Evolutionary conservation across 2,329 filamentous ascomycete species (phyloP).

Genomic region (Fusarium pseudoanthophilum): DNA sequence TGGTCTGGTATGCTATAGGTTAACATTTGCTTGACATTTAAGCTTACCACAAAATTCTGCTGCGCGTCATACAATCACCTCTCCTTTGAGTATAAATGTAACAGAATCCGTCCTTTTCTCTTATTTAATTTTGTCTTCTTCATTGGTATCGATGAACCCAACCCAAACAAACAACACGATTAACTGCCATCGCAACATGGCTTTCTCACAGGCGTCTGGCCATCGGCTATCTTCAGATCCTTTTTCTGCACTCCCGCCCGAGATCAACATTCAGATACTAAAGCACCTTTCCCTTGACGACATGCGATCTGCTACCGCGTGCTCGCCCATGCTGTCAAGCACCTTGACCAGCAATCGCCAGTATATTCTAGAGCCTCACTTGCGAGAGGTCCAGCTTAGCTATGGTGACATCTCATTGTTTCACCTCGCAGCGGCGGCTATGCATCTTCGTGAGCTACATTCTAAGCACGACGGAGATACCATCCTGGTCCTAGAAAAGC

Average conservation of each 20-base stretch:
- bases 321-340: neutral
- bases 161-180: neutral
- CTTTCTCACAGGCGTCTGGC: neutral
- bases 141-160: neutral
- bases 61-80: neutral
- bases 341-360: neutral
- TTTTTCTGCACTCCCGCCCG: neutral
- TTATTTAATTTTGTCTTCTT: fast-evolving
- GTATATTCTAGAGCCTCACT: neutral
- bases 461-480: neutral
- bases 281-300: neutral
- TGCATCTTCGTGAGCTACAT: neutral
- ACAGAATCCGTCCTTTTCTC: neutral
- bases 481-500: neutral
- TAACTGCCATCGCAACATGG: neutral
- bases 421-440: neutral
- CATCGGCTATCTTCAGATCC: neutral
- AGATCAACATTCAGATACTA: neutral
- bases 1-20: too few species aligned
- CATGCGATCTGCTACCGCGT: too few species aligned
- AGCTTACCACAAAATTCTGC: neutral
- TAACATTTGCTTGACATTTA: fast-evolving
- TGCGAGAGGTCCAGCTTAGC: neutral
- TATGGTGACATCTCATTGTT: neutral
- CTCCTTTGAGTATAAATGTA: neutral